A percentile compares a stretch with the other conserved stretches of the same genome.
Evolutionary conservation across 768 basidiomycete genomes (phyloP).

Genomic region (Lentinula aciculospora): DNA sequence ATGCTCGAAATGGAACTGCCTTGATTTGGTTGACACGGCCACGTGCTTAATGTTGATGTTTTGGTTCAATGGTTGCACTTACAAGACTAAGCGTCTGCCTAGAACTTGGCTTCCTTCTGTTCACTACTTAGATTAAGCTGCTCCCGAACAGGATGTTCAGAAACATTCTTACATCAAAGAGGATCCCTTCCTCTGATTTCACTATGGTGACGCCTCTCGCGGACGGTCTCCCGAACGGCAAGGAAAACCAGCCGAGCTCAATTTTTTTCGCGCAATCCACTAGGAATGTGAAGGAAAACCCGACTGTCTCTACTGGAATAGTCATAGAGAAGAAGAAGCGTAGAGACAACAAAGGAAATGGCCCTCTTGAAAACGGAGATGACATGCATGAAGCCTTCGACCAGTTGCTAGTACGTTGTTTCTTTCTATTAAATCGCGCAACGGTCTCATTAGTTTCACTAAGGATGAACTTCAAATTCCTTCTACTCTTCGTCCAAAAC

Average conservation of each 20-base stretch:
- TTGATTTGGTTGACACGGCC: background rate
- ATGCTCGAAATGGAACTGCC: too few species aligned
- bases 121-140: background rate
- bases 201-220: slow-evolving; percentile 58
- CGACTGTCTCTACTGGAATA: slow-evolving; percentile 20
- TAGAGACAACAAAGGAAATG: slow-evolving; percentile 35
- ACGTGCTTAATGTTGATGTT: background rate
- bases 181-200: slow-evolving; percentile 63
- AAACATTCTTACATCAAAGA: slow-evolving; percentile 66
- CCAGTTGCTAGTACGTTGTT: slow-evolving; percentile 60
- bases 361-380: slow-evolving; percentile 26
- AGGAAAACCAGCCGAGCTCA: slow-evolving; percentile 58
- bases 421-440: background rate
- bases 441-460: slow-evolving; percentile 4
- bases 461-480: slow-evolving; percentile 92
- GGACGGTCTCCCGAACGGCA: slow-evolving; percentile 42
- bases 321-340: slow-evolving; percentile 37
- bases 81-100: too few species aligned
- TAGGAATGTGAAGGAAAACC: slow-evolving; percentile 7
- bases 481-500: slow-evolving; percentile 66
- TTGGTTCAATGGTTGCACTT: too few species aligned
- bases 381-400: slow-evolving; percentile 73
- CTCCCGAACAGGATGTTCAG: slow-evolving; percentile 60
- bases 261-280: slow-evolving; percentile 4
- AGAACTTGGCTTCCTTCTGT: background rate